Conservation (phyloP, 2,329 filamentous ascomycete genomes). For the Aureobasidium sp. region DNA sequence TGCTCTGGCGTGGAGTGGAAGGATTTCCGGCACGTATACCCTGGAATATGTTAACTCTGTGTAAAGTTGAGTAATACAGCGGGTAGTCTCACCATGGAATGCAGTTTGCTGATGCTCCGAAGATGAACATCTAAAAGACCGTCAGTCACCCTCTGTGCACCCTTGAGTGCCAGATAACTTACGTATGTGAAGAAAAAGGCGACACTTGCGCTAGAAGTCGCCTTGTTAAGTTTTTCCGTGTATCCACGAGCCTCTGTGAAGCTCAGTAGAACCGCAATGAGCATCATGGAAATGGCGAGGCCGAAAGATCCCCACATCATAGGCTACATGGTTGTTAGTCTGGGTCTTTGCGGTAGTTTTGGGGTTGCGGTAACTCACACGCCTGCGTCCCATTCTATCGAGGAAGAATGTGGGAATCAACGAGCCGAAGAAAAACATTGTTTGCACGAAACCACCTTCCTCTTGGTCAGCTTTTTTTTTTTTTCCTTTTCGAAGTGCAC, state of each 20-base stretch:
- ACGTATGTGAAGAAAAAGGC: slow-evolving; percentile 40
- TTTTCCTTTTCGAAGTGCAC: background rate
- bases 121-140: slow-evolving; percentile 31
- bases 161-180: background rate
- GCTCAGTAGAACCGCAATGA: slow-evolving; percentile 33
- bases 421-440: slow-evolving; percentile 35
- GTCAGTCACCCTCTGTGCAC: background rate
- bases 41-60: background rate
- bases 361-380: too few species aligned
- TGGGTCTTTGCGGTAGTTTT: too few species aligned
- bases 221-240: slow-evolving; percentile 27
- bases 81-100: slow-evolving; percentile 33
- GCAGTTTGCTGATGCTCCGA: slow-evolving; percentile 37
- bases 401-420: slow-evolving; percentile 39
- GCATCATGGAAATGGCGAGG: slow-evolving; percentile 32
- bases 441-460: slow-evolving; percentile 32
- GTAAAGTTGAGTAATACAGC: too few species aligned
- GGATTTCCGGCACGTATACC: slow-evolving; percentile 42
- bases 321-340: slow-evolving; percentile 8
- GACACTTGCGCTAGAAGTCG: slow-evolving; percentile 38
- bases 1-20: slow-evolving; percentile 41
- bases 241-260: slow-evolving; percentile 28
- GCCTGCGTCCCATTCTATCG: slow-evolving; percentile 31
- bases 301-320: slow-evolving; percentile 29
- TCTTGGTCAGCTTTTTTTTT: background rate